Evolutionary conservation across 768 basidiomycete genomes (phyloP).

Genomic region (Gyrodon lividus): DNA sequence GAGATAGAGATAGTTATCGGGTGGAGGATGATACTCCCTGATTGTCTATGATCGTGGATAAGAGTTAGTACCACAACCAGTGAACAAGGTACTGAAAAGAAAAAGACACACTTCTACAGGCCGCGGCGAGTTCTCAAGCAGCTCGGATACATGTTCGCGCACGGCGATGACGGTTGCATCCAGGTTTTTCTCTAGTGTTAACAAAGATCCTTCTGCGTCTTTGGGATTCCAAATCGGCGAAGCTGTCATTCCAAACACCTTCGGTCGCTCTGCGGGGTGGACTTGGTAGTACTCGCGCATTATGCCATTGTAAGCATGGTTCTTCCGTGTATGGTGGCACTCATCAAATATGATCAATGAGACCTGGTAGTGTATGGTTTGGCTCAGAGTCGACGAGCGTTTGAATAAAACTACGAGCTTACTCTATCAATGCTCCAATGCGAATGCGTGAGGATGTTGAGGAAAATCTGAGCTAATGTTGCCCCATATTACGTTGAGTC

Average conservation of each 20-base stretch:
- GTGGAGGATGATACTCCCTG: slow-evolving; percentile 54
- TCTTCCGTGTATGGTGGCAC: slow-evolving; percentile 56
- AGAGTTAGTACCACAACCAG: not conserved
- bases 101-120: slow-evolving; percentile 57
- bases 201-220: slow-evolving; percentile 61
- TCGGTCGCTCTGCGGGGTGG: slow-evolving; percentile 51
- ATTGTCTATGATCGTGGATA: slow-evolving; percentile 45
- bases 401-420: not conserved
- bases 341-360: slow-evolving; percentile 58
- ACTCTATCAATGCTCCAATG: slow-evolving; percentile 73
- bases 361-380: slow-evolving; percentile 36
- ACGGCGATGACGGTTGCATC: slow-evolving; percentile 77
- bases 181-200: slow-evolving; percentile 64
- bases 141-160: slow-evolving; percentile 63
- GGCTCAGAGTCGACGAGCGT: not conserved
- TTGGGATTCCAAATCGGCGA: slow-evolving; percentile 84
- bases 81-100: not conserved
- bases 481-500: not conserved
- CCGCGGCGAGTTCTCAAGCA: slow-evolving; percentile 57
- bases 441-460: slow-evolving; percentile 78
- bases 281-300: slow-evolving; percentile 56
- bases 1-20: slow-evolving; percentile 53
- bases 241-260: slow-evolving; percentile 92
- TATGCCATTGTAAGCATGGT: slow-evolving; percentile 57
- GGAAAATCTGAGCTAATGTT: slow-evolving; percentile 70